Conservation (phyloP, 495 filamentous ascomycete species). For the Hypoxylon crocopeplum region DNA sequence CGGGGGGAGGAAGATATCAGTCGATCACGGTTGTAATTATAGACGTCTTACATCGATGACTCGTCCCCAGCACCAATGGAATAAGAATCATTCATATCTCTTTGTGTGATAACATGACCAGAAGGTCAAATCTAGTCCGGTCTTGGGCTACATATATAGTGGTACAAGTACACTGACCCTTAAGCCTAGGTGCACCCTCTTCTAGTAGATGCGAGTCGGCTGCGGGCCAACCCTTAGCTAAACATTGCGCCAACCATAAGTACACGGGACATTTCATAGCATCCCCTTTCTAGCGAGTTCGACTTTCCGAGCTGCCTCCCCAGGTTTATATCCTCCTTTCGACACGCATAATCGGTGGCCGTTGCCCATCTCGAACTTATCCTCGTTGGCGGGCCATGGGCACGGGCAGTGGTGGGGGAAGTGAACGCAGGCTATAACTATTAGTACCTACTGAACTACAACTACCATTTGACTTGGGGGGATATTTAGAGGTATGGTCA, state of each 20-base stretch:
- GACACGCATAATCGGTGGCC: slow-evolving; percentile 82
- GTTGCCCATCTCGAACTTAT: slow-evolving; percentile 87
- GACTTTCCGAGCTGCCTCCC: slow-evolving; percentile 77
- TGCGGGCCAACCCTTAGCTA: no score
- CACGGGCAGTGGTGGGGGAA: slow-evolving; percentile 96
- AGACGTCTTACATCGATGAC: slow-evolving; percentile 3
- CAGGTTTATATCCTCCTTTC: slow-evolving; percentile 79
- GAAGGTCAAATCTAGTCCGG: no score
- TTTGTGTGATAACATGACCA: not conserved
- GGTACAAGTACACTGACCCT: no score
- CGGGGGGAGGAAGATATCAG: not conserved
- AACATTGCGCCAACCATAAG: slow-evolving; percentile 1
- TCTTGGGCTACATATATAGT: no score
- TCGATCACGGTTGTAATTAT: slow-evolving; percentile 26
- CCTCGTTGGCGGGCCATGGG: slow-evolving; percentile 77
- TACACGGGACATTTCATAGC: slow-evolving; percentile 56
- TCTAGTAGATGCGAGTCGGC: no score
- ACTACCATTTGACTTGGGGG: no score
- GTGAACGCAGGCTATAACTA: slow-evolving; percentile 73
- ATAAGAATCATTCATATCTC: slow-evolving; percentile 13
- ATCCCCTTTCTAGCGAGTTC: slow-evolving; percentile 84
- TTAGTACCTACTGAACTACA: not conserved
- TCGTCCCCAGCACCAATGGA: slow-evolving; percentile 11
- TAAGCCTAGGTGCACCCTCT: not conserved
- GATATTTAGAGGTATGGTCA: no score